These are phyloP conservation scores for Paraglomus occultum DNA, from an alignment of 192 early-diverging fungal genomes.

Conservation along the genomic window DNA sequence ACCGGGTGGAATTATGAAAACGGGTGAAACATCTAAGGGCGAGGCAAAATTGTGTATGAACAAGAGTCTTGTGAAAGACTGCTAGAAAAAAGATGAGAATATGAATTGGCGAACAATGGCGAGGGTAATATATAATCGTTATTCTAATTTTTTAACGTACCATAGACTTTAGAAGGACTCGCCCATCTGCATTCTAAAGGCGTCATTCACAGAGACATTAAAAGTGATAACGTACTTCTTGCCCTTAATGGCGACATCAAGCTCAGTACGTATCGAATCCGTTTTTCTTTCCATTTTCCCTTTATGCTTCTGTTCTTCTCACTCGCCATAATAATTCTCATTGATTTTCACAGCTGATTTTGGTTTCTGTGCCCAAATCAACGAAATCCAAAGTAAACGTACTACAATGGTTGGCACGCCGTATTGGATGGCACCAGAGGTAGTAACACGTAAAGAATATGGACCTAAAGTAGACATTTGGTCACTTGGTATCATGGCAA, in stretches of 20 bases:
- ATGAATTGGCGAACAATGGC: neutral
- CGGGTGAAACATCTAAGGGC: neutral
- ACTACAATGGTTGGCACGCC: constrained; percentile 84
- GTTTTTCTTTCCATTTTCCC: no score
- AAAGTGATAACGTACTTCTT: constrained; percentile 80
- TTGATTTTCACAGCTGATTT: constrained; percentile 66
- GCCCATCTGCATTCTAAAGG: constrained; percentile 68
- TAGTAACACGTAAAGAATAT: constrained; percentile 90
- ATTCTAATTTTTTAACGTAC: constrained; percentile 26
- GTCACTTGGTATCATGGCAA: constrained; percentile 97
- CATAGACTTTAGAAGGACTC: constrained; percentile 67
- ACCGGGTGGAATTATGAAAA: constrained; percentile 1
- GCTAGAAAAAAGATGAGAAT: neutral
- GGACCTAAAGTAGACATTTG: constrained; percentile 93
- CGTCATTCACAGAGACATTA: constrained; percentile 88
- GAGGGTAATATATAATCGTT: neutral
- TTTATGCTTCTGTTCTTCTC: neutral
- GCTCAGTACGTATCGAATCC: constrained; percentile 45
- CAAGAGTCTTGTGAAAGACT: no score
- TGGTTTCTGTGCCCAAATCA: constrained; percentile 82
- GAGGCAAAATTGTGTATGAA: neutral
- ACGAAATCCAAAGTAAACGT: constrained; percentile 62
- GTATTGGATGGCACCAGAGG: constrained; percentile 99
- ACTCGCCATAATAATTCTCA: neutral
- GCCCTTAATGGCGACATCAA: constrained; percentile 68